Evolutionary conservation across 2,329 filamentous ascomycete species (phyloP).

Genomic region (Cladosporium cucumerinum): DNA sequence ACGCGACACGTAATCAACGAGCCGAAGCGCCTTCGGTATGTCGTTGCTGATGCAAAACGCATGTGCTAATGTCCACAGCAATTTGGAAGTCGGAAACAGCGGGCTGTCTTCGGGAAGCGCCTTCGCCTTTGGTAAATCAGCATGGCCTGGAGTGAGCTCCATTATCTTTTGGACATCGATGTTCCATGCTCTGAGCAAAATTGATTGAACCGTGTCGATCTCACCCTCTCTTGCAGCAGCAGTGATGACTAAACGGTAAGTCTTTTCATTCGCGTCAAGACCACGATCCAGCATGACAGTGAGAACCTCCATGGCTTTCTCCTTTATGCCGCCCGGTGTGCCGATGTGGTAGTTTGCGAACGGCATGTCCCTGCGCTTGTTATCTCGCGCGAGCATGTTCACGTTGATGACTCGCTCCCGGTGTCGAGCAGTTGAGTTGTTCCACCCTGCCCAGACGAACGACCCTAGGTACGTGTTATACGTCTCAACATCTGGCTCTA

Average conservation of each 20-base stretch:
- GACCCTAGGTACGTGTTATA: conserved; percentile 56
- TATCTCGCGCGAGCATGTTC: conserved; percentile 24
- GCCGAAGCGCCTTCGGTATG: conserved; percentile 55
- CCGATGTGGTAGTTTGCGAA: conserved; percentile 30
- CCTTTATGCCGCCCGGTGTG: conserved; percentile 28
- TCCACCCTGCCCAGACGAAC: conserved; percentile 42
- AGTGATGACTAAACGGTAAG: conserved; percentile 52
- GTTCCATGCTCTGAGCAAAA: conserved; percentile 54
- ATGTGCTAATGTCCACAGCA: conserved; percentile 67
- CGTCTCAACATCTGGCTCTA: conserved; percentile 48
- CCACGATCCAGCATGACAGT: conserved; percentile 47
- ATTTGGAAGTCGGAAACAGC: conserved; percentile 54
- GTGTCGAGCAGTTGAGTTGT: conserved; percentile 38
- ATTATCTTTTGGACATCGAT: conserved; percentile 48
- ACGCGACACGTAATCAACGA: conserved; percentile 61
- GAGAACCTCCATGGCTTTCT: conserved; percentile 40
- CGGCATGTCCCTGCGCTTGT: conserved; percentile 6
- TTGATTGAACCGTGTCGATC: conserved; percentile 43
- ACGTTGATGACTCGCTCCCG: conserved; percentile 39
- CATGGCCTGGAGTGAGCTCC: conserved; percentile 28
- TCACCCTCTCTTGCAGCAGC: conserved; percentile 54
- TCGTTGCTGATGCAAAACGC: conserved; percentile 65
- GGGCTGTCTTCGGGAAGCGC: conserved; percentile 49
- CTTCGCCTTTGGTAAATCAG: conserved; percentile 23
- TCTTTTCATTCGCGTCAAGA: conserved; percentile 48